A percentile compares a stretch with the other conserved stretches of the same genome.
phyloP scores from a whole-genome alignment of 495 filamentous ascomycete species.

The Penicillium manginii region DNA sequence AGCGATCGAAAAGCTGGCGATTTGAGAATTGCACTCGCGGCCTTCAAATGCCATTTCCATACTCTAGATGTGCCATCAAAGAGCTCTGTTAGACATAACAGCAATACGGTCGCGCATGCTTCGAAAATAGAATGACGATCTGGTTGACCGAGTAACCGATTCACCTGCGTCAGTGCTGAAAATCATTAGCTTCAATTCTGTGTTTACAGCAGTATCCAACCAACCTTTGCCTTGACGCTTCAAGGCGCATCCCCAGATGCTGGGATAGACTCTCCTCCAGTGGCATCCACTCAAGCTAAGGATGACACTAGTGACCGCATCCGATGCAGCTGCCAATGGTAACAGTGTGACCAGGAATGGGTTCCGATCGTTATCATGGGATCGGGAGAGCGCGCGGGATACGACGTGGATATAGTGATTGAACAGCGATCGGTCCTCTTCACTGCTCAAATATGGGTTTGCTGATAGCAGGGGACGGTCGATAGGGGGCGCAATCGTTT shows the following conservation, averaged over 20 bases:
- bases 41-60: slow-evolving; percentile 40
- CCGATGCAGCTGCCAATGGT: slow-evolving; percentile 31
- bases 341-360: slow-evolving; percentile 32
- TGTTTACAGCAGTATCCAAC: neutral
- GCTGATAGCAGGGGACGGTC: neutral
- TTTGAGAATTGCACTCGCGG: slow-evolving; percentile 31
- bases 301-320: slow-evolving; percentile 32
- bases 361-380: slow-evolving; percentile 29
- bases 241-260: slow-evolving; percentile 31
- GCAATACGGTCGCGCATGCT: slow-evolving; percentile 29
- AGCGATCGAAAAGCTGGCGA: slow-evolving; percentile 21
- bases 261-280: slow-evolving; percentile 34
- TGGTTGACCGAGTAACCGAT: slow-evolving; percentile 15
- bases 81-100: slow-evolving; percentile 33
- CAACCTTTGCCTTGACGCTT: slow-evolving; percentile 31
- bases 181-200: neutral
- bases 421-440: slow-evolving; percentile 32
- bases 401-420: slow-evolving; percentile 38
- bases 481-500: neutral
- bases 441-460: slow-evolving; percentile 27
- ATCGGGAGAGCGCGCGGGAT: slow-evolving; percentile 29
- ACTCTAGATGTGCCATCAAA: slow-evolving; percentile 30
- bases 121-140: slow-evolving; percentile 27
- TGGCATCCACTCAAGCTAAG: slow-evolving; percentile 34
- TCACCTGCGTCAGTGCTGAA: slow-evolving; percentile 29